Base-by-base conservation (phyloP, 768 basidiomycete species). In the Hortiboletus flavorubellus region DNA sequence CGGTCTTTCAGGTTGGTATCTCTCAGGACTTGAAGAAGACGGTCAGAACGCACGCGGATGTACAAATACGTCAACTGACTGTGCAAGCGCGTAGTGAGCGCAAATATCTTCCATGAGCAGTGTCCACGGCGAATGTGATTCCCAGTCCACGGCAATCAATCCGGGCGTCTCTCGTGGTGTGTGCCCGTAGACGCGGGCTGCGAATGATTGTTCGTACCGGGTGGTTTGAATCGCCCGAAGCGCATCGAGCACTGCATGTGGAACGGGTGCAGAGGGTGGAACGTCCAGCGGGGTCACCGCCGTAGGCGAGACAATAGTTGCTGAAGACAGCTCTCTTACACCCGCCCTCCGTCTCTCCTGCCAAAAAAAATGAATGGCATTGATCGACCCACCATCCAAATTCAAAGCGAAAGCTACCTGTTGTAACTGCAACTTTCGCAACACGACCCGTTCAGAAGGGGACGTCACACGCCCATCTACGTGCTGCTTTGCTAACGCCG, bases 101-200 rank as follows among this genome's bases (percentile, higher is more conserved):
- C 79, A 76, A 40, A 93, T 77, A 59, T 92, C 89, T 33, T 70
- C 66, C 86, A 91, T 87, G 42, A 93, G 78, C 37, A 77, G 71
- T 78, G 85, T 85, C 91, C 91, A 92, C 0, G 87, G 83, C 4
- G 88, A 70, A 39, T 72, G 73, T 4, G 80, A 83, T 65, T 87
- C 84, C 89, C 87, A 91, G 68, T 91, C 89, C 26, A 84, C 73
- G 10, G 82, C 77, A 39, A 91, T 76, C 30, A 80, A 63, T 35
- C 73, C 70, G 11, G 62, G 62, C 14, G 59, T 52, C 46, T 58
- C 71, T n/a, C 50, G 60, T 26, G 58, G 51, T 3, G 40, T 59
- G 35, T 62, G 54, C 21, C 85, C 86, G 46, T 78, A 74, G 12
- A 90, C 64, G 14, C 90, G 83, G 46, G 85, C 82, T 35, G 84